Evolutionary conservation across 2,329 filamentous ascomycete genomes (phyloP).

Genomic region (Colletotrichum melonis): DNA sequence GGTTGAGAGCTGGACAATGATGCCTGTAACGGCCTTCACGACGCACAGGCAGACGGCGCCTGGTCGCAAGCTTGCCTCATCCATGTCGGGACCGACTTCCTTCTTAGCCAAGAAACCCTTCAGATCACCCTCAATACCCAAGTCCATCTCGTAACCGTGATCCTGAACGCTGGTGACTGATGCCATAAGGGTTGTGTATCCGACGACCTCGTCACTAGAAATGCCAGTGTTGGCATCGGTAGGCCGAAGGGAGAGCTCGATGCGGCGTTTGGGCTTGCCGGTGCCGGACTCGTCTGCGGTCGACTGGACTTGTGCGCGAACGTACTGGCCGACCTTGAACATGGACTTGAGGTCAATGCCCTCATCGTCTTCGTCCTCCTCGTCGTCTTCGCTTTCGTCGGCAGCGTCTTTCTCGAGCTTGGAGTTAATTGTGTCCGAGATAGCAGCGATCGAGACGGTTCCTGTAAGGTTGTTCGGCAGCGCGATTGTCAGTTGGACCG

Average conservation of each 20-base stretch:
- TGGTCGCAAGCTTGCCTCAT: slow-evolving; percentile 78
- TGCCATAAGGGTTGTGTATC: slow-evolving; percentile 85
- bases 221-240: slow-evolving; percentile 82
- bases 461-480: slow-evolving; percentile 94
- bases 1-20: slow-evolving; percentile 87
- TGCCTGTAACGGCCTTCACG: slow-evolving; percentile 80
- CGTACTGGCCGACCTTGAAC: slow-evolving; percentile 87
- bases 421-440: slow-evolving; percentile 83
- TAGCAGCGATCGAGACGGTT: slow-evolving; percentile 90
- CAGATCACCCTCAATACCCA: slow-evolving; percentile 75
- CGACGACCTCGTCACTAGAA: slow-evolving; percentile 76
- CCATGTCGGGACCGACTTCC: slow-evolving; percentile 76
- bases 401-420: slow-evolving; percentile 77
- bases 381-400: slow-evolving; percentile 66
- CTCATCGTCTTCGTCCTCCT: slow-evolving; percentile 61
- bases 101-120: slow-evolving; percentile 88
- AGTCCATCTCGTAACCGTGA: slow-evolving; percentile 92
- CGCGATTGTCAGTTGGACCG: slow-evolving; percentile 81
- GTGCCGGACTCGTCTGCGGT: slow-evolving; percentile 74
- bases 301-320: slow-evolving; percentile 85
- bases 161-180: slow-evolving; percentile 94
- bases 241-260: slow-evolving; percentile 89
- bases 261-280: slow-evolving; percentile 79
- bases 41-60: slow-evolving; percentile 88
- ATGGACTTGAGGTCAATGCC: slow-evolving; percentile 79